Evolutionary conservation across 176 grass and related monocot genomes (phyloP), one percentile per base, ranked within the genome.

Genomic region (Carex myosuroides): DNA sequence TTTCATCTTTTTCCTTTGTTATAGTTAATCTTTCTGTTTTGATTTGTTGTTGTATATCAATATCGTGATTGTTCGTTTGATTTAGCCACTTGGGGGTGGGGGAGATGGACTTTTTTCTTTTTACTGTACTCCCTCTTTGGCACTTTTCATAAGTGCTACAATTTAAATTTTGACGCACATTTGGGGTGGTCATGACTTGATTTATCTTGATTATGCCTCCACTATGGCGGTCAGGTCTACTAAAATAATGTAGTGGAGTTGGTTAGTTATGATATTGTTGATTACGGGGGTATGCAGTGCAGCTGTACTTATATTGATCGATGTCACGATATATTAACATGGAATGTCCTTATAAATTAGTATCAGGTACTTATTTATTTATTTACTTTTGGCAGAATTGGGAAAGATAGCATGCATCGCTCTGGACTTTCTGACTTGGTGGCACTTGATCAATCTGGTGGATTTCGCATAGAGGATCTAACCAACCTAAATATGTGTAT

Each of bases 401-500:
- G 87, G 68, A 78, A 88, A 84, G 90, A 88, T 88, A 44, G 26
- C 86, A 92, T 94, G 92, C 91, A 89, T 67, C 87, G 79, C 72
- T 89, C 92, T 63, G 80, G 54, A 83, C 79, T 92, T 70, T 81
- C 90, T 54, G 88, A 94, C 70, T 92, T 92, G 50, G 90, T 83
- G 60, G 87, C 53, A 4, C 83, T 89, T 83, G 92, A 89, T 60
- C 90, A 89, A 16, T 92, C 94, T 52, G 64, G 80, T 81, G 88
- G 87, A 83, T 89, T 92, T 84, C 84, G 64, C 72, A 84, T 97
- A 84, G 94, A 86, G 70, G 94, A 90, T 86, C 64, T 90, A 56
- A 86, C 83, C 57, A 88, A 85, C 87, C 53, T 92, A 29, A 87
- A 80, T 66, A 85, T 84, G 35, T 81, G 94, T 97, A 93, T 87